Base-by-base conservation (phyloP, 257 asterid genomes). In the Henckelia pumila region DNA sequence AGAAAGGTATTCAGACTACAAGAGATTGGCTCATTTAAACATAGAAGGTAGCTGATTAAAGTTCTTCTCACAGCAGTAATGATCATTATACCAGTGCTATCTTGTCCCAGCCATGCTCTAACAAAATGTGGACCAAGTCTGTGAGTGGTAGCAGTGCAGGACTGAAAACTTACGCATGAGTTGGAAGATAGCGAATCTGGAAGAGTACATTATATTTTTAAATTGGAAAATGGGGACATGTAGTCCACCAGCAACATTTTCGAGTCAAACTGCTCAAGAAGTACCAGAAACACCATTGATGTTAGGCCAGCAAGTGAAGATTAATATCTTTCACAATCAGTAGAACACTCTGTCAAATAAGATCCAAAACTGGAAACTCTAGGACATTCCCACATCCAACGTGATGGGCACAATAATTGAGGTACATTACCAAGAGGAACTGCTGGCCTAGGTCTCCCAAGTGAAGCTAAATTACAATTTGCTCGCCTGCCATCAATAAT, bases 401-500 rank as follows among this genome's bases (percentile, higher is more conserved):
- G 13, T 40, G 50, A 40, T 40, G 50, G n/a, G 50, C n/a, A 40
- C 50, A 40, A 3, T 13, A 40, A 40, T 40, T 40, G 50, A 40
- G 50, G 50, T 40, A 40, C 26, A 69, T 74, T 90, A 93, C 99
- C 99, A 64, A 83, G 84, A 49, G 94, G 82, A 73, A 86, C 70
- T 14, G 86, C 74, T 44, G 95, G 95, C 29, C 91, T 91, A 59
- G 96, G 91, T 57, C 99, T 90, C 55, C 99, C 97, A 8, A 86
- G 74, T 32, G 99, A 93, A 75, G 99, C 99, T 83, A 93, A 76
- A 77, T 93, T 93, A 78, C 99, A 93, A 77, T 93, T 93, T 49
- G 97, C 97, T 67, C 96, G 81, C 71, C 99, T 86, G 67, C 99
- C 99, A 80, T 93, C 99, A 72, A 93, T 93, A 60, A 86, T 75